Conservation (phyloP, 2,329 filamentous ascomycete genomes). For the Sphaerulina musiva region DNA sequence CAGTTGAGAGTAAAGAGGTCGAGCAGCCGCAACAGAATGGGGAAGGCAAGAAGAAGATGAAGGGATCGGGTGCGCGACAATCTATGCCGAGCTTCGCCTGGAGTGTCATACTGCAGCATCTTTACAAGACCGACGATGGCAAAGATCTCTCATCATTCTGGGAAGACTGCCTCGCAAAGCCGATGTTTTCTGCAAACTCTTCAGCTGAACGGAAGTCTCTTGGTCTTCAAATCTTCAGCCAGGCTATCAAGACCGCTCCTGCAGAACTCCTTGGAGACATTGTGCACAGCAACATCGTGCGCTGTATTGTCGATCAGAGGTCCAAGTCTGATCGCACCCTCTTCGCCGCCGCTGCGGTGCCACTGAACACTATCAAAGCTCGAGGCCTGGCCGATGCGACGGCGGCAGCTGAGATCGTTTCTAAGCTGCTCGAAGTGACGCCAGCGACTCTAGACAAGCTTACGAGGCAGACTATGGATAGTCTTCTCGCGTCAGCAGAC, state of each 20-base stretch:
- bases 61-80: conserved; percentile 59
- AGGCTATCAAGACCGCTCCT: conserved; percentile 55
- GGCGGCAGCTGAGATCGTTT: conserved; percentile 56
- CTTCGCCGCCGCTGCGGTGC: conserved; percentile 69
- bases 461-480: conserved; percentile 77
- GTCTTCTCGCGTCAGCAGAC: conserved; percentile 57
- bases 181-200: conserved; percentile 72
- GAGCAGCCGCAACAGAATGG: conserved; percentile 16
- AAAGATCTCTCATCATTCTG: conserved; percentile 68
- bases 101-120: conserved; percentile 61
- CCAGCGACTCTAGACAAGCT: conserved; percentile 76
- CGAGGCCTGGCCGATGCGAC: conserved; percentile 57
- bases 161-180: conserved; percentile 78
- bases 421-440: conserved; percentile 63
- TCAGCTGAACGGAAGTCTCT: conserved; percentile 87
- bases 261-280: conserved; percentile 50
- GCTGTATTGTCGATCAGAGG: conserved; percentile 75
- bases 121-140: conserved; percentile 33
- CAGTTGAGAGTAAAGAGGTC: conserved; percentile 45
- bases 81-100: conserved; percentile 82
- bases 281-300: conserved; percentile 78
- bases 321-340: conserved; percentile 70
- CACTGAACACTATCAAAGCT: conserved; percentile 63
- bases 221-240: conserved; percentile 81
- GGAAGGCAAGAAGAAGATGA: conserved; percentile 34